A percentile compares a stretch with the other conserved stretches of the same genome.
Evolutionary conservation across 441 rosid genomes (phyloP).

Genomic region (Pelargonium citronellum): DNA sequence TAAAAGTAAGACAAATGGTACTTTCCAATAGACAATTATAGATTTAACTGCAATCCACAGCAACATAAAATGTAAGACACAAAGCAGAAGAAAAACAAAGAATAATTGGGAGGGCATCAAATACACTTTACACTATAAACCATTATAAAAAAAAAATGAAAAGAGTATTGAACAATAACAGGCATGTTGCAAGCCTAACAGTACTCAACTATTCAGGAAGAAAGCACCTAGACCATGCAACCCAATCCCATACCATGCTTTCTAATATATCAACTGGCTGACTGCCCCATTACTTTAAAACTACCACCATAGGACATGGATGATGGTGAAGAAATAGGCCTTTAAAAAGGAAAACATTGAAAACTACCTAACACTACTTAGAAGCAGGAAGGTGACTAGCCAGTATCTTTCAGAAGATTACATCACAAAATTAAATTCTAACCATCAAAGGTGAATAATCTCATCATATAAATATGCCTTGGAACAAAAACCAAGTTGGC

Average conservation of each 20-base stretch:
- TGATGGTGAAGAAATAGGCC: background rate
- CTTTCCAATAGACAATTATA: no score
- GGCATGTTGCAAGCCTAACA: background rate
- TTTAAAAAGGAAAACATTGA: conserved; percentile 3
- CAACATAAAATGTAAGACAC: no score
- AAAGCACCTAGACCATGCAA: no score
- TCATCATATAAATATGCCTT: background rate
- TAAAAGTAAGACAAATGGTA: no score
- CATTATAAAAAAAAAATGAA: no score
- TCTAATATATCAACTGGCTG: no score
- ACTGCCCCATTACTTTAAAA: background rate
- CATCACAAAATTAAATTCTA: background rate
- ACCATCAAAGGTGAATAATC: no score
- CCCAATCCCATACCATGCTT: no score
- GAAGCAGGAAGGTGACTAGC: background rate
- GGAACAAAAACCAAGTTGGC: background rate
- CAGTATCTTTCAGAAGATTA: background rate
- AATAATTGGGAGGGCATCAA: background rate
- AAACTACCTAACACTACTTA: background rate
- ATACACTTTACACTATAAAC: no score
- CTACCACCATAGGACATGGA: background rate
- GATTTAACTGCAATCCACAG: no score
- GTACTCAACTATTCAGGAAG: background rate
- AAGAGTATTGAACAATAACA: background rate
- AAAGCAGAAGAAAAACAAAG: background rate